A percentile compares a stretch with the other conserved stretches of the same genome.
phyloP scores from a whole-genome alignment of 441 rosid species.

The Adansonia gregorii region DNA sequence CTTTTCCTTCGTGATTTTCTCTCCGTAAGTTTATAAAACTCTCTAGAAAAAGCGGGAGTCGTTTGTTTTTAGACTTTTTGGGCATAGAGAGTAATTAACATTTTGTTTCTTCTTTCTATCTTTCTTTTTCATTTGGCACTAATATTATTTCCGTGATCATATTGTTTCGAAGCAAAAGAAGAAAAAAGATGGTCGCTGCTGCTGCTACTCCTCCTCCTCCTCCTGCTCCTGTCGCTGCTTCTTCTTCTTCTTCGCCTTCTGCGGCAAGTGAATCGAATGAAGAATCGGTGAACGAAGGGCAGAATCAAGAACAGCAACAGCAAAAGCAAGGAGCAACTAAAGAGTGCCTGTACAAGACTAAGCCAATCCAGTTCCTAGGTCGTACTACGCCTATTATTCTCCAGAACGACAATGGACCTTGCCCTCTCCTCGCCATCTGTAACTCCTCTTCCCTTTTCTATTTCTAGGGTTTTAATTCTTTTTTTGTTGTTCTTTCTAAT shows the following conservation, averaged over 20 bases:
- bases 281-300: constrained; percentile 36
- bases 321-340: constrained; percentile 41
- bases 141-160: constrained; percentile 6
- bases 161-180: background rate
- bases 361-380: constrained; percentile 82
- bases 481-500: background rate
- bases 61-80: background rate
- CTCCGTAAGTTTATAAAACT: constrained; percentile 11
- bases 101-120: too few species aligned
- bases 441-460: constrained; percentile 27
- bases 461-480: constrained; percentile 31
- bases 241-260: constrained; percentile 28
- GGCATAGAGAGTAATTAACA: background rate
- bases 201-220: constrained; percentile 24
- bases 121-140: background rate
- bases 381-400: constrained; percentile 86
- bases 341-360: constrained; percentile 75
- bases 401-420: constrained; percentile 98
- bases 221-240: constrained; percentile 14
- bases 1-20: background rate
- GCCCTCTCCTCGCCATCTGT: constrained; percentile 98
- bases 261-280: constrained; percentile 28
- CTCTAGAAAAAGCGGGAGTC: constrained; percentile 23
- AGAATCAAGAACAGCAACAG: constrained; percentile 33
- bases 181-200: constrained; percentile 34